A percentile compares a stretch with the other conserved stretches of the same genome.
These are phyloP conservation scores for Macrotyloma uniflorum DNA, from an alignment of 306 rosid species.

Conservation along the genomic window DNA sequence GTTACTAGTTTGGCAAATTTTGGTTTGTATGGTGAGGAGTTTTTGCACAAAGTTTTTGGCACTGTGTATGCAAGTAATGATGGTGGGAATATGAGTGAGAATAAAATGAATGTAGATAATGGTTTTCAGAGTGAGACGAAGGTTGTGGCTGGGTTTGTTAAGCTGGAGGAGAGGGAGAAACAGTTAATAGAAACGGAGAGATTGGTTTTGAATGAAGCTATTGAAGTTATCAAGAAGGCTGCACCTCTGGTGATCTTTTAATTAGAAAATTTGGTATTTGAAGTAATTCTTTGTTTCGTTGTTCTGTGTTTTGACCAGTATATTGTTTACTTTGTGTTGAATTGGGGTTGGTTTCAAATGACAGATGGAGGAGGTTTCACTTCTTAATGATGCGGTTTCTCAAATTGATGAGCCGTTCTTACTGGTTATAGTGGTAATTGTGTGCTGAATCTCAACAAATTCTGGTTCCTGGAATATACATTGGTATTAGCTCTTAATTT, in stretches of 20 bases:
- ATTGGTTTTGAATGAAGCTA: constrained; percentile 68
- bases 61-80: constrained; percentile 34
- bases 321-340: constrained; percentile 42
- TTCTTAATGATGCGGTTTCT: constrained; percentile 85
- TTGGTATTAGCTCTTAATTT: constrained; percentile 99
- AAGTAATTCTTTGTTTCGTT: constrained; percentile 42
- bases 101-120: constrained; percentile 38
- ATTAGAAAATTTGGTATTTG: constrained; percentile 77
- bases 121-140: constrained; percentile 43
- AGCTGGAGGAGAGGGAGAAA: constrained; percentile 78
- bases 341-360: constrained; percentile 56
- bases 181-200: constrained; percentile 70
- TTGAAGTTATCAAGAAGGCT: constrained; percentile 80
- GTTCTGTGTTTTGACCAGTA: constrained; percentile 38
- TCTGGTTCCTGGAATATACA: constrained; percentile 97
- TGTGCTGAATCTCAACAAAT: constrained; percentile 98
- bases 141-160: constrained; percentile 72
- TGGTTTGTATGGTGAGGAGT: constrained; percentile 55
- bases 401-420: constrained; percentile 96
- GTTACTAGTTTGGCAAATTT: constrained; percentile 63
- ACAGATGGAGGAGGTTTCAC: constrained; percentile 99
- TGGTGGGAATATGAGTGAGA: constrained; percentile 29
- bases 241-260: constrained; percentile 99
- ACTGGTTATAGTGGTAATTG: constrained; percentile 99
- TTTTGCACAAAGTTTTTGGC: constrained; percentile 51